Percentiles rank a stretch among this genome's conserved stretches.
Conservation (phyloP, 257 asterid genomes). For the Paulownia fortunei region DNA sequence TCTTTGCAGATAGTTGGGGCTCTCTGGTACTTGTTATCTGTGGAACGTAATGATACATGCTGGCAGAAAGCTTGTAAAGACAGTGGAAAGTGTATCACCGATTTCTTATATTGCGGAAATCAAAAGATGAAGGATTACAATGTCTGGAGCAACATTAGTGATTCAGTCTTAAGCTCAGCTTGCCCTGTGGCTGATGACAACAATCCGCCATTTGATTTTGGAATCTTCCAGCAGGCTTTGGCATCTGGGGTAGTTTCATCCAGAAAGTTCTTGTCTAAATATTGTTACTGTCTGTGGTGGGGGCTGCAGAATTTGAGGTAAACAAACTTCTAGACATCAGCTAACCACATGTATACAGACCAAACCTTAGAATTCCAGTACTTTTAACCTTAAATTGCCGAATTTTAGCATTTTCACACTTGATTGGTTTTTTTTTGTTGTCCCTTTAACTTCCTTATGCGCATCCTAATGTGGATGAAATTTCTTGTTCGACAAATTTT, state of each 20-base stretch:
- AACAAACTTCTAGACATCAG: slow-evolving; percentile 12
- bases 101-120: slow-evolving; percentile 91
- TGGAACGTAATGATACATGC: slow-evolving; percentile 93
- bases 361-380: not conserved
- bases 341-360: not conserved
- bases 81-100: slow-evolving; percentile 52
- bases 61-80: slow-evolving; percentile 87
- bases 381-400: not conserved
- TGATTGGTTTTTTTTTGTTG: not conserved
- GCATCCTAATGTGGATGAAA: not conserved
- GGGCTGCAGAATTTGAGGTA: slow-evolving; percentile 98
- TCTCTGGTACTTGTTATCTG: slow-evolving; percentile 96
- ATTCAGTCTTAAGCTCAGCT: slow-evolving; percentile 47
- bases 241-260: slow-evolving; percentile 80
- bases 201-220: slow-evolving; percentile 86
- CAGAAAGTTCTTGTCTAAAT: slow-evolving; percentile 68
- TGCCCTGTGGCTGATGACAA: slow-evolving; percentile 68
- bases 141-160: slow-evolving; percentile 68
- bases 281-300: slow-evolving; percentile 99
- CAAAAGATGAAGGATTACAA: slow-evolving; percentile 52
- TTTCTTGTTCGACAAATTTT: not conserved
- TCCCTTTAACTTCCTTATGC: not conserved
- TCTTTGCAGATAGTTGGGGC: slow-evolving; percentile 95
- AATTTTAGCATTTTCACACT: not conserved
- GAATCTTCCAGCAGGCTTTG: slow-evolving; percentile 90